A percentile compares a stretch with the other conserved stretches of the same genome.
Evolutionary conservation across 108 stramenopile genomes (phyloP).

Genomic region (Cyclotella choctawhatcheeana): DNA sequence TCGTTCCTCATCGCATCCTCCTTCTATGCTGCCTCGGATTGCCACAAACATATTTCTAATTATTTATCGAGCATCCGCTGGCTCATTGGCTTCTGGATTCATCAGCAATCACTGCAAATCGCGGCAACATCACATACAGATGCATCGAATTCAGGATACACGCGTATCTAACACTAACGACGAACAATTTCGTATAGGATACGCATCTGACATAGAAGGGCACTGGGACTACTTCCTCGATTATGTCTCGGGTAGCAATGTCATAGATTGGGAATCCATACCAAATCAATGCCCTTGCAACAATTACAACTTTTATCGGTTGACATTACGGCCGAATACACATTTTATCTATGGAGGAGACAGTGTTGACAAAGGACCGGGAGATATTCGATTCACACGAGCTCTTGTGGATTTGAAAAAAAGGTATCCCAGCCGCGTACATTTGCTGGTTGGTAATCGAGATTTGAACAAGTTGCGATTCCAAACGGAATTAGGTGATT

Average conservation of each 20-base stretch:
- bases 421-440: constrained; percentile 61
- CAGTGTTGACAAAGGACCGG: constrained; percentile 72
- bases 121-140: no score
- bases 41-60: no score
- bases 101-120: no score
- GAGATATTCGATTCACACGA: constrained; percentile 70
- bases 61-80: no score
- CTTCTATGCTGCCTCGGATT: no score
- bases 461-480: constrained; percentile 83
- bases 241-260: constrained; percentile 49
- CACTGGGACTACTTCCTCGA: constrained; percentile 63
- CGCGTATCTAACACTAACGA: no score
- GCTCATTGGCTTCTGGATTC: no score
- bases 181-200: constrained; percentile 49
- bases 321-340: constrained; percentile 40
- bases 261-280: constrained; percentile 45
- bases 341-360: constrained; percentile 81
- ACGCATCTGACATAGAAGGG: constrained; percentile 64
- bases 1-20: no score
- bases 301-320: constrained; percentile 17
- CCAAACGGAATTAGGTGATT: constrained; percentile 52
- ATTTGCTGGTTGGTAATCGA: constrained; percentile 75
- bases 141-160: no score
- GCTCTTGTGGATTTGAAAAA: constrained; percentile 60
- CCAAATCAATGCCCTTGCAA: neutral